Evolutionary conservation across 331 rosid genomes (phyloP).

Genomic region (Malus hybrid): DNA sequence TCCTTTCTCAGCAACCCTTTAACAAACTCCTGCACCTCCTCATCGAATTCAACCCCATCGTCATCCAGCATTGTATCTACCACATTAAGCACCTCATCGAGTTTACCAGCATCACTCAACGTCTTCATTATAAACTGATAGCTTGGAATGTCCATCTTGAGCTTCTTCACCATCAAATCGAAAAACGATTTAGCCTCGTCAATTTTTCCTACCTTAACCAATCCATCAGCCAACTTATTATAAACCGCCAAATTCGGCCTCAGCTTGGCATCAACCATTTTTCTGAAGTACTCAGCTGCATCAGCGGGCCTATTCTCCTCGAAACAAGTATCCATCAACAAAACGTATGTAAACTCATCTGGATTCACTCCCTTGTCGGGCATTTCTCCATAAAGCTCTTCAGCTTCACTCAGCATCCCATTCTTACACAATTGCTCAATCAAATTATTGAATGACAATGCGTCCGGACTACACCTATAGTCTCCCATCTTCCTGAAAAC

Average conservation of each 20-base stretch:
- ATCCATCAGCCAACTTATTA: constrained; percentile 58
- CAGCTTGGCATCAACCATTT: constrained; percentile 67
- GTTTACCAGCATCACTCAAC: constrained; percentile 51
- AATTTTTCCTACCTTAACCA: constrained; percentile 65
- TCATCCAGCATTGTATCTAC: constrained; percentile 72
- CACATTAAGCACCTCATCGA: constrained; percentile 67
- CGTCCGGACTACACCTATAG: constrained; percentile 60
- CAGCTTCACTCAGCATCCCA: constrained; percentile 55
- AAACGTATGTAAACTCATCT: constrained; percentile 64
- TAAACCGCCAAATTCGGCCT: constrained; percentile 82
- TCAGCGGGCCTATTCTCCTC: constrained; percentile 62
- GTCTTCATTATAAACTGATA: constrained; percentile 75
- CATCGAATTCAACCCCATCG: constrained; percentile 52
- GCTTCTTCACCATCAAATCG: constrained; percentile 76
- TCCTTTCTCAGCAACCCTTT: constrained; percentile 65
- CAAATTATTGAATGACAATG: constrained; percentile 75
- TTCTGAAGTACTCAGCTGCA: constrained; percentile 68
- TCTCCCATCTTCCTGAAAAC: constrained; percentile 76
- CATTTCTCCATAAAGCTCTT: constrained; percentile 71
- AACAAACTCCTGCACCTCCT: constrained; percentile 71
- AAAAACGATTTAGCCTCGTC: constrained; percentile 68
- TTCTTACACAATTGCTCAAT: constrained; percentile 68
- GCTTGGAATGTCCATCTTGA: constrained; percentile 78
- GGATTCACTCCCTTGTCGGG: constrained; percentile 60
- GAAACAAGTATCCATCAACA: constrained; percentile 87